Conservation (phyloP, 1,139 yeast genomes). For the Geotrichum siamense region DNA sequence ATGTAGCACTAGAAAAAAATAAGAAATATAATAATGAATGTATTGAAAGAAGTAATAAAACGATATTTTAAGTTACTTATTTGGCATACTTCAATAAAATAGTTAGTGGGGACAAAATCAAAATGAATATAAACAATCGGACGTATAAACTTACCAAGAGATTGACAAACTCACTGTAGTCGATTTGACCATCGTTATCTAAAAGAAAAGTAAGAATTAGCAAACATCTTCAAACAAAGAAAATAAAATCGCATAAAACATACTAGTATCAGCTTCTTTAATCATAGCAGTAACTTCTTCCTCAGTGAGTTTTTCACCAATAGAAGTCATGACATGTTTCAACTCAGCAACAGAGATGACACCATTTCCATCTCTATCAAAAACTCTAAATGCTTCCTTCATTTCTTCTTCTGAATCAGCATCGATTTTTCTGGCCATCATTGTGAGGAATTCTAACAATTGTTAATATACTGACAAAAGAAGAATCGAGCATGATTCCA, state of each 20-base stretch:
- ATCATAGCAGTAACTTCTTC: slow-evolving; percentile 97
- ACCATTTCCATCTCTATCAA: slow-evolving; percentile 88
- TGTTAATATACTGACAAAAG: no score
- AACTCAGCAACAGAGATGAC: slow-evolving; percentile 93
- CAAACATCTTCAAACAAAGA: neutral
- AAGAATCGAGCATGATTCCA: neutral
- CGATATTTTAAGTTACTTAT: slow-evolving; percentile 10
- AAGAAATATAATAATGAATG: no score
- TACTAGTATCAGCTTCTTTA: slow-evolving; percentile 70
- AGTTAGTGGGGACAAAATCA: neutral
- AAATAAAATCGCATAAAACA: slow-evolving; percentile 3
- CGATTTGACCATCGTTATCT: slow-evolving; percentile 92
- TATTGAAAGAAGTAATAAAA: no score
- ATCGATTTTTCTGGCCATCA: slow-evolving; percentile 95
- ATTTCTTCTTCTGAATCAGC: slow-evolving; percentile 96
- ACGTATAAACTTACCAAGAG: slow-evolving; percentile 19
- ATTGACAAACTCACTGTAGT: slow-evolving; percentile 89
- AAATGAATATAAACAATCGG: neutral
- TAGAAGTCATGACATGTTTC: slow-evolving; percentile 91
- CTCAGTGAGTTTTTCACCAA: slow-evolving; percentile 92
- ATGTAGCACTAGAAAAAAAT: no score
- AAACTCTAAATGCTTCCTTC: slow-evolving; percentile 91
- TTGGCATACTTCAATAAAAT: slow-evolving; percentile 13
- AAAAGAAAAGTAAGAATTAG: slow-evolving; percentile 27
- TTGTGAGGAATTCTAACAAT: slow-evolving; percentile 49